Evolutionary conservation across 1,284 basidiomycete genomes (phyloP), one percentile per base, ranked within the genome.

Genomic region (Moesziomyces sp.): DNA sequence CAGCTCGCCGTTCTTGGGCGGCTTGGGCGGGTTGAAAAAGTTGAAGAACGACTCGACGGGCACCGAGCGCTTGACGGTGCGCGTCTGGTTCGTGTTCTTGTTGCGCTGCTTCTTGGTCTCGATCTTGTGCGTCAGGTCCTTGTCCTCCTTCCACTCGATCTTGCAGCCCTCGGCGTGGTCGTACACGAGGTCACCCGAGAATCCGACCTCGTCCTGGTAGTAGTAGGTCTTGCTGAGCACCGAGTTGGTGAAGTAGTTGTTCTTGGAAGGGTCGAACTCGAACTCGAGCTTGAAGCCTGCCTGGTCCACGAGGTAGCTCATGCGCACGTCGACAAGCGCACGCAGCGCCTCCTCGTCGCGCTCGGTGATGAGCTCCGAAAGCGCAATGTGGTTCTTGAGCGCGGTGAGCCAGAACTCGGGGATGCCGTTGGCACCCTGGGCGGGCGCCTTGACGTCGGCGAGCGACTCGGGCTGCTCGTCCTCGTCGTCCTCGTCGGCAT

Each of bases 41-140:
- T 84, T 83, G 78, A 84, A 84, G 79, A 84, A 83, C 21, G 79
- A 81, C 52, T 83, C 82, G 59, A 78, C 78, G 23, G 82, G 82
- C 11, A 84, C 82, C 26, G 81, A 77, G 30, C 82, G 76, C 77
- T 84, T 84, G 60, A 84, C 81, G 40, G 81, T 83, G 34, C 82
- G 76, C 18, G 81, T 83, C 77, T 84, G 81, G 79, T 84, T 84
- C 48, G 82, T 84, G 78, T 84, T 83, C 78, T 98, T 99, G 88
- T 98, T 98, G 80, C 95, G 88, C 87, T 98, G 96, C 88, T 97
- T 98, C 89, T 97, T 97, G 85, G 97, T 95, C 87, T 98, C 96
- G 79, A 94, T 91, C 87, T 93, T 93, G 87, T 95, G 94, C 57
- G 95, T 98, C 65, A 98, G 88, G 86, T 99, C 93, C 87, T 96